Evolutionary conservation across 176 grass and related monocot species (phyloP).

Genomic region (Oryza australiensis): DNA sequence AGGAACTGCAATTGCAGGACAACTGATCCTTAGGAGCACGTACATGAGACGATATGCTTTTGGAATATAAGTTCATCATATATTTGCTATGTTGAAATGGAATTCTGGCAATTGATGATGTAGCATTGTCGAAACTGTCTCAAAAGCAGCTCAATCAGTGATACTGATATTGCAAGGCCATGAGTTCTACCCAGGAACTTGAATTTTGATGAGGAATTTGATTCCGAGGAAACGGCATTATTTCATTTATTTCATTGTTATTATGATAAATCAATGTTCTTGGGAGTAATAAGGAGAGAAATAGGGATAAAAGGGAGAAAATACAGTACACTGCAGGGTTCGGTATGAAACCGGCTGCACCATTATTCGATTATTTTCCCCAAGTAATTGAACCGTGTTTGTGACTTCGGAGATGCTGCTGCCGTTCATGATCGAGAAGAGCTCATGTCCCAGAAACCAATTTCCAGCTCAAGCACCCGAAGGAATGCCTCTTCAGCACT

Average conservation of each 20-base stretch:
- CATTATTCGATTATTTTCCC: conserved; percentile 42
- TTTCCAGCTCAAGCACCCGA: conserved; percentile 69
- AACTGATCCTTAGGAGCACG: not conserved
- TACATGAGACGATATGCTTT: not conserved
- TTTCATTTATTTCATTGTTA: not conserved
- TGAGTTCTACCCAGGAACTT: not conserved
- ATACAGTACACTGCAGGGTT: not conserved
- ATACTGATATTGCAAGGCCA: not conserved
- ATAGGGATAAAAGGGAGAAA: not conserved
- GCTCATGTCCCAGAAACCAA: conserved; percentile 93
- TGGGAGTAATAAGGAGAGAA: not conserved
- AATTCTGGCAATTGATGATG: not conserved
- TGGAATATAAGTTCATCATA: not conserved
- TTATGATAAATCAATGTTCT: not conserved
- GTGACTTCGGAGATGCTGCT: not conserved
- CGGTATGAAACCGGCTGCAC: not conserved
- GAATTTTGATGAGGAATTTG: not conserved
- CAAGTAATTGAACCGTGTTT: not conserved
- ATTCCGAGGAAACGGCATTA: not conserved
- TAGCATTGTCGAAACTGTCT: not conserved
- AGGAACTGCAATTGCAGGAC: conserved; percentile 14
- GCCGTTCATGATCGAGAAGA: conserved; percentile 14
- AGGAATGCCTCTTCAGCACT: conserved; percentile 71
- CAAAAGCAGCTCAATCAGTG: not conserved
- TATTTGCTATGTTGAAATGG: not conserved